phyloP scores from a whole-genome alignment of 805 yeast species.

The Jamesozyma spencerorum region DNA sequence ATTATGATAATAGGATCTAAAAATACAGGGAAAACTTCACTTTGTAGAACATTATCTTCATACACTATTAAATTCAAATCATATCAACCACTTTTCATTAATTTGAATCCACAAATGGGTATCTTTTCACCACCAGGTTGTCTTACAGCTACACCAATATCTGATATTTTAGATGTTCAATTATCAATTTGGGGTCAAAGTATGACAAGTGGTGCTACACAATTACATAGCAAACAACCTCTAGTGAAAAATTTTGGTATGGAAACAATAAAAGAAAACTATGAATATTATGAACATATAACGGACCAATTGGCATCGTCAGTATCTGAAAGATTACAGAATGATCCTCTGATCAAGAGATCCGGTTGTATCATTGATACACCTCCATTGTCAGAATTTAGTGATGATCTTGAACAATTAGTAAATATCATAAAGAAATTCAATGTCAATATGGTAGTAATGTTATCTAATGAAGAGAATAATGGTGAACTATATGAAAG shows the following conservation, averaged over 20 bases:
- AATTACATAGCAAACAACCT: constrained; percentile 82
- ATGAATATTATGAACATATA: constrained; percentile 38
- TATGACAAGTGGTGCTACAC: constrained; percentile 64
- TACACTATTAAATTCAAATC: constrained; percentile 67
- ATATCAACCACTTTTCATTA: constrained; percentile 61
- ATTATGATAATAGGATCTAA: constrained; percentile 67
- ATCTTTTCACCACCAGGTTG: constrained; percentile 76
- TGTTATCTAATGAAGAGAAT: constrained; percentile 9
- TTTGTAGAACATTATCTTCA: constrained; percentile 58
- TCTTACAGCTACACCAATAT: constrained; percentile 71
- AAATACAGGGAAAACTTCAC: constrained; percentile 69
- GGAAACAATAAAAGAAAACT: constrained; percentile 48
- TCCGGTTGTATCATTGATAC: constrained; percentile 29
- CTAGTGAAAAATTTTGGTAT: constrained; percentile 74
- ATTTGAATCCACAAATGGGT: constrained; percentile 67
- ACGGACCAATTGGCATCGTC: constrained; percentile 43
- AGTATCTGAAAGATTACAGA: constrained; percentile 26
- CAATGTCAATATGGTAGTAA: constrained; percentile 17
- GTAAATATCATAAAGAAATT: constrained; percentile 14
- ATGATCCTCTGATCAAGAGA: constrained; percentile 25
- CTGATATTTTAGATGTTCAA: constrained; percentile 73
- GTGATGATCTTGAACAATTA: constrained; percentile 14
- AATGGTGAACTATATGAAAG: constrained; percentile 11
- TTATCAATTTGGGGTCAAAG: constrained; percentile 65
- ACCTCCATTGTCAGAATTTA: constrained; percentile 18